phyloP scores from a whole-genome alignment of 306 rosid species.

The Psophocarpus tetragonolobus region DNA sequence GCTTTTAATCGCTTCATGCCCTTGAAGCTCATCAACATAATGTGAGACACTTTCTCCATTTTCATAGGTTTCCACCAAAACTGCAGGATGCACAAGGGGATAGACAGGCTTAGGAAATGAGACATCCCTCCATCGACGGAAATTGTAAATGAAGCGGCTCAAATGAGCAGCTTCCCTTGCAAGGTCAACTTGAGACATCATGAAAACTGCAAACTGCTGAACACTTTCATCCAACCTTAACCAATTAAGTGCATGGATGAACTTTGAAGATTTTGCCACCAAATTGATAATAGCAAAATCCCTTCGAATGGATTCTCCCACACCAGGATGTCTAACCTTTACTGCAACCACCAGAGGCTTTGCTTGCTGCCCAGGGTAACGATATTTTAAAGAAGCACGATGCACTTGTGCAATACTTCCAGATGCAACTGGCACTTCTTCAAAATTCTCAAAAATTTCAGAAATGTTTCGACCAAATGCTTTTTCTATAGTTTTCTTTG shows the following conservation, averaged over 20 bases:
- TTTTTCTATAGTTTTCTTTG: conserved; percentile 73
- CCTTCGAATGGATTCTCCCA: conserved; percentile 85
- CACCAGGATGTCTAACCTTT: conserved; percentile 92
- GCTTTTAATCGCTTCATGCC: conserved; percentile 66
- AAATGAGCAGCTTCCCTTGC: conserved; percentile 92
- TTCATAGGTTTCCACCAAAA: conserved; percentile 83
- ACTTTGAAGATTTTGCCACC: conserved; percentile 66
- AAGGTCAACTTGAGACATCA: conserved; percentile 97
- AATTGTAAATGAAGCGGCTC: conserved; percentile 87
- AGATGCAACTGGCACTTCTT: conserved; percentile 84
- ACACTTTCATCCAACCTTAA: conserved; percentile 90
- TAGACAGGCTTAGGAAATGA: conserved; percentile 86
- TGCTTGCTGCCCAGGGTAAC: conserved; percentile 71
- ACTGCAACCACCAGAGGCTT: conserved; percentile 80
- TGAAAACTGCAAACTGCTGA: conserved; percentile 82
- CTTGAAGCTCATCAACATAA: conserved; percentile 76
- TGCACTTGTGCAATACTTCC: conserved; percentile 93
- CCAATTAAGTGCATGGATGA: conserved; percentile 74
- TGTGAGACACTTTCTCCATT: conserved; percentile 81
- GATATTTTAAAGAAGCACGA: conserved; percentile 74
- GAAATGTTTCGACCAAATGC: conserved; percentile 78
- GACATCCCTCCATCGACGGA: conserved; percentile 80
- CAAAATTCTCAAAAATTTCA: conserved; percentile 81
- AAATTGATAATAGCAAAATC: conserved; percentile 75
- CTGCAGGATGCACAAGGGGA: conserved; percentile 92